Percentiles rank a stretch among this genome's conserved stretches.
phyloP scores from a whole-genome alignment of 768 basidiomycete genomes.

The Dioszegia crocea region DNA sequence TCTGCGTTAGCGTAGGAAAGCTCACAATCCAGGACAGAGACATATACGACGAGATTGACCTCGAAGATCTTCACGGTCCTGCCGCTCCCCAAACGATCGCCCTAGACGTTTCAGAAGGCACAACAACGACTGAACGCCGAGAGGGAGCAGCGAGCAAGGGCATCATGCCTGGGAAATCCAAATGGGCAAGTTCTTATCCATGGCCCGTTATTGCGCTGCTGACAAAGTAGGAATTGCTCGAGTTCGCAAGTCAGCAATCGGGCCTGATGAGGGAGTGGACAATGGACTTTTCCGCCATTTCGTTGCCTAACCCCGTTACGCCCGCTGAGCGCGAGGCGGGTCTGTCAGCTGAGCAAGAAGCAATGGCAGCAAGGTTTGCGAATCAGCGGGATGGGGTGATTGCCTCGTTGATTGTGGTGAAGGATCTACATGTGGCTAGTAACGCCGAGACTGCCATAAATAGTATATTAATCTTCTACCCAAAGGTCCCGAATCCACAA shows the following conservation, averaged over 20 bases:
- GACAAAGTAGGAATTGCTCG: conserved; percentile 15
- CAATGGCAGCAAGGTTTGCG: conserved; percentile 16
- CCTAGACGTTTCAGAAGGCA: conserved; percentile 80
- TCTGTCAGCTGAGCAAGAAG: conserved; percentile 10
- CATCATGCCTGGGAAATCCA: conserved; percentile 36
- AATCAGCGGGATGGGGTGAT: conserved; percentile 25
- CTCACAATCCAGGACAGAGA: conserved; percentile 23
- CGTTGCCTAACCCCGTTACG: conserved; percentile 20
- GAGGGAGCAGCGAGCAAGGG: conserved; percentile 18
- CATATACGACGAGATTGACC: conserved; percentile 63
- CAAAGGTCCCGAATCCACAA: too few species aligned
- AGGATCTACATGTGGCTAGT: conserved; percentile 26
- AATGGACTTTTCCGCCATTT: conserved; percentile 21
- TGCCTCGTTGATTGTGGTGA: conserved; percentile 30
- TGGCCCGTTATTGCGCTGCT: not conserved
- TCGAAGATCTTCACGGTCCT: conserved; percentile 76
- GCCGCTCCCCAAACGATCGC: conserved; percentile 65
- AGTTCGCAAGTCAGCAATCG: conserved; percentile 10
- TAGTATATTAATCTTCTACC: conserved; percentile 18
- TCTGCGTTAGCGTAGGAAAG: not conserved
- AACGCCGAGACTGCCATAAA: conserved; percentile 32
- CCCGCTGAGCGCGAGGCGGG: conserved; percentile 13
- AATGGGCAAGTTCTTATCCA: not conserved
- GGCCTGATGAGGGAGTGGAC: conserved; percentile 7
- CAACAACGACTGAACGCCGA: conserved; percentile 51